Evolutionary conservation across 768 basidiomycete species (phyloP).

Genomic region (Tricholoma flavovirens): DNA sequence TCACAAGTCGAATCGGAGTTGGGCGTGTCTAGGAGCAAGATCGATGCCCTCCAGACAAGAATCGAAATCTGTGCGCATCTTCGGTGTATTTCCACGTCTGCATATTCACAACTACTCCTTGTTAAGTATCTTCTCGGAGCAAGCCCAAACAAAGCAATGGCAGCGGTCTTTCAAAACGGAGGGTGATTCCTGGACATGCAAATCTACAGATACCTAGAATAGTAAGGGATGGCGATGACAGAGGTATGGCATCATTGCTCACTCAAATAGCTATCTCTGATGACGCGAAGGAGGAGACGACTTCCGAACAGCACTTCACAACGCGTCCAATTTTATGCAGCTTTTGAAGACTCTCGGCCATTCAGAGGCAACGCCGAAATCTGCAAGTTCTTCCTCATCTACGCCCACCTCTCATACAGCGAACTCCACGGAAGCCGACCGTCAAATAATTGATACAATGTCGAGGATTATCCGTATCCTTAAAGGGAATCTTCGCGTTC

Average conservation of each 20-base stretch:
- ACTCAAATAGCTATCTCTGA: neutral
- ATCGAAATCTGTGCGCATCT: slow-evolving; percentile 47
- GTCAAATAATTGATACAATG: slow-evolving; percentile 59
- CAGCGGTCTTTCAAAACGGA: slow-evolving; percentile 14
- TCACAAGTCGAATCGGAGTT: slow-evolving; percentile 73
- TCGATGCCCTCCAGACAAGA: slow-evolving; percentile 54
- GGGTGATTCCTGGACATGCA: slow-evolving; percentile 12
- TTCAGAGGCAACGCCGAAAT: slow-evolving; percentile 27
- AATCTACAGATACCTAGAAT: slow-evolving; percentile 10
- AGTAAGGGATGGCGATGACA: slow-evolving; percentile 28
- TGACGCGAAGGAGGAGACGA: slow-evolving; percentile 47
- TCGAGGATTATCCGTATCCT: slow-evolving; percentile 58
- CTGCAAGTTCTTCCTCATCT: slow-evolving; percentile 28
- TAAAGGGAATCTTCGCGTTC: slow-evolving; percentile 66
- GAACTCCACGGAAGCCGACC: slow-evolving; percentile 40
- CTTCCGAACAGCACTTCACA: slow-evolving; percentile 65
- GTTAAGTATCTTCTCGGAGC: slow-evolving; percentile 27
- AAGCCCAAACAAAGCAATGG: slow-evolving; percentile 18
- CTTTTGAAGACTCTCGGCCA: slow-evolving; percentile 46
- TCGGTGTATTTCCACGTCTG: slow-evolving; percentile 1
- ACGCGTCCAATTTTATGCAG: slow-evolving; percentile 54
- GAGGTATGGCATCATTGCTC: slow-evolving; percentile 25
- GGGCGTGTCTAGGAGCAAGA: slow-evolving; percentile 67
- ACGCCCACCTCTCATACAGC: slow-evolving; percentile 31
- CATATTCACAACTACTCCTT: slow-evolving; percentile 4